Conservation (phyloP, 2,329 filamentous ascomycete genomes). For the Trichophyton rubrum region DNA sequence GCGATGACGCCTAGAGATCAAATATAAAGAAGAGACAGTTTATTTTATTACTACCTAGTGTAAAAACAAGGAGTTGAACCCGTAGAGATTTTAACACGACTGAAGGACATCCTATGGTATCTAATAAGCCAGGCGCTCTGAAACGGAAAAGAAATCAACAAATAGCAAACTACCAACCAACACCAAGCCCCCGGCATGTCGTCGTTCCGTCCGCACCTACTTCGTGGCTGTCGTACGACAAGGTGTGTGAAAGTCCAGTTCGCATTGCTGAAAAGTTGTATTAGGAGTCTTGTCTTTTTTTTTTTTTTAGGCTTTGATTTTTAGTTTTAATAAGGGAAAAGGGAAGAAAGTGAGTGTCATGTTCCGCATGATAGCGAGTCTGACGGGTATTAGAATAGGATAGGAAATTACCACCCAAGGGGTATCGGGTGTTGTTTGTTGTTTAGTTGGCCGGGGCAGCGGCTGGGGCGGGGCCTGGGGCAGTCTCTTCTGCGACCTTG, state of each 20-base stretch:
- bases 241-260: conserved; percentile 3
- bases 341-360: background rate
- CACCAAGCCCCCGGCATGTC: background rate
- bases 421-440: background rate
- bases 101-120: background rate
- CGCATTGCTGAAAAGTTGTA: background rate
- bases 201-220: background rate
- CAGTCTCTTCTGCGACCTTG: background rate
- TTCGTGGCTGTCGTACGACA: background rate
- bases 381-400: background rate
- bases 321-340: background rate
- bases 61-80: background rate
- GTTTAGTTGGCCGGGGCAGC: background rate
- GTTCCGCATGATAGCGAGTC: background rate
- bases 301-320: background rate
- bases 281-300: background rate
- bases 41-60: conserved; percentile 3
- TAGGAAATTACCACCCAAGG: background rate
- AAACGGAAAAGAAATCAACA: background rate
- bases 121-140: background rate
- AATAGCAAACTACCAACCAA: background rate
- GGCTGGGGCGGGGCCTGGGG: background rate
- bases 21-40: background rate
- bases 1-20: background rate
- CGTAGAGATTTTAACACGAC: background rate